Base-by-base conservation (phyloP, 129 eudicot genomes). In the Flaveria brownii region DNA sequence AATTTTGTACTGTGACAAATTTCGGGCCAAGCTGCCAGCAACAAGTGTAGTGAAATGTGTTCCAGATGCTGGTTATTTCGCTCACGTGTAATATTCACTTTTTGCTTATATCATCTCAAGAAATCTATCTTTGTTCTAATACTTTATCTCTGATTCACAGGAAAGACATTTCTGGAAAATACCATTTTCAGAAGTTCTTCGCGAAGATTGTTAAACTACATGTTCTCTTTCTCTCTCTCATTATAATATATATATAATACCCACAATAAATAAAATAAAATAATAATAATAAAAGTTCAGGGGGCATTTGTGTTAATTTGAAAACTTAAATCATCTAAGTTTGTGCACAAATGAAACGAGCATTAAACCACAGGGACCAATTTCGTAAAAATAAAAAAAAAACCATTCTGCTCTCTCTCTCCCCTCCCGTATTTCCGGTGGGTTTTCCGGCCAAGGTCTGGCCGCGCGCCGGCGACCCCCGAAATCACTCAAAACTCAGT, bases 31-130 rank as follows among this genome's bases (percentile, higher is more conserved):
- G 80, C 61, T 81, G 72, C 77, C 85, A 49, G 3, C 51, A 72
- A 68, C 73, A 14, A 56, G 55, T 43, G 74, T 12, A 64, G 88
- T 84, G n/a, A 80, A 81, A 80, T 84, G 88, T 77, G 88, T 68
- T 33, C 81, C 88, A 6, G 88, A 84, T 77, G 88, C 82, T 4
- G 88, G 85, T 66, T 84, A 72, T 39, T 84, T 84, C 50, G 72
- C 77, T 72, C 85, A 80, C 20, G 79, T 81, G 87, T 84, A 84
- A 84, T 70, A 26, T 61, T 61, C 18, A 28, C 68, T 46, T 77
- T 67, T 17, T 79, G 12, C 10, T 51, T 28, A 79, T 39, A 13
- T 0, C 64, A 8, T 41, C 16, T 62, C 9, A 71, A 72, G 10
- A 50, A 33, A 28, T 2, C 55, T 1, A 2, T 51, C 30, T n/a